Evolutionary conservation across 257 asterid species (phyloP).

Genomic region (Solanum clarkiae): DNA sequence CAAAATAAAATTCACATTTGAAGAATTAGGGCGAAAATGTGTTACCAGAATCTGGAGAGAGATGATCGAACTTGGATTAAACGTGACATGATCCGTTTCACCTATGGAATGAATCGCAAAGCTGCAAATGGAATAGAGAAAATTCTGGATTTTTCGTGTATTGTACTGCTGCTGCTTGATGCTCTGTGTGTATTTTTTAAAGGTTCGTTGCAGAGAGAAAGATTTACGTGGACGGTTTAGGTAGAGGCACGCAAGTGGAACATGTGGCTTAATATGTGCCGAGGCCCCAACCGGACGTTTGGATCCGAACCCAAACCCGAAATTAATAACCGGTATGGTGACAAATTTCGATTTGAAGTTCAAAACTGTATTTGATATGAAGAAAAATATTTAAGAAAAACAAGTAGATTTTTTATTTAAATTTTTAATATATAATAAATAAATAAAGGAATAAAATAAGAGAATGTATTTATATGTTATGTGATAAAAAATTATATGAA

Average conservation of each 20-base stretch:
- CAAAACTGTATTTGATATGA: too few species aligned
- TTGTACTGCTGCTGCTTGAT: neutral
- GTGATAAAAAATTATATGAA: too few species aligned
- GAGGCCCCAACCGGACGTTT: neutral
- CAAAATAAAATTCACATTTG: neutral
- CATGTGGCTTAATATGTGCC: constrained; percentile 31
- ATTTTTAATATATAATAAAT: too few species aligned
- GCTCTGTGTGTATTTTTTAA: neutral
- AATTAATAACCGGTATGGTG: neutral
- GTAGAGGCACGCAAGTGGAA: constrained; percentile 6
- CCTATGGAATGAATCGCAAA: neutral
- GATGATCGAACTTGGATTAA: constrained; percentile 40
- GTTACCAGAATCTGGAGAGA: constrained; percentile 44
- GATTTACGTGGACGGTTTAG: constrained; percentile 10
- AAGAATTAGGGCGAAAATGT: neutral
- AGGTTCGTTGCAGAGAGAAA: neutral
- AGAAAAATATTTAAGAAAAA: too few species aligned
- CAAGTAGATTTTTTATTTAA: too few species aligned
- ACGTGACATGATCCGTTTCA: constrained; percentile 42
- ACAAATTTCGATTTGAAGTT: too few species aligned
- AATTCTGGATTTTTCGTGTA: neutral
- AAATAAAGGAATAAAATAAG: too few species aligned
- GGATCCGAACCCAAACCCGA: neutral
- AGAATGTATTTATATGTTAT: too few species aligned
- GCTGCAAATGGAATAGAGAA: neutral